These are phyloP conservation scores for Vigna hirtella DNA, from an alignment of 306 rosid species.

Conservation along the genomic window DNA sequence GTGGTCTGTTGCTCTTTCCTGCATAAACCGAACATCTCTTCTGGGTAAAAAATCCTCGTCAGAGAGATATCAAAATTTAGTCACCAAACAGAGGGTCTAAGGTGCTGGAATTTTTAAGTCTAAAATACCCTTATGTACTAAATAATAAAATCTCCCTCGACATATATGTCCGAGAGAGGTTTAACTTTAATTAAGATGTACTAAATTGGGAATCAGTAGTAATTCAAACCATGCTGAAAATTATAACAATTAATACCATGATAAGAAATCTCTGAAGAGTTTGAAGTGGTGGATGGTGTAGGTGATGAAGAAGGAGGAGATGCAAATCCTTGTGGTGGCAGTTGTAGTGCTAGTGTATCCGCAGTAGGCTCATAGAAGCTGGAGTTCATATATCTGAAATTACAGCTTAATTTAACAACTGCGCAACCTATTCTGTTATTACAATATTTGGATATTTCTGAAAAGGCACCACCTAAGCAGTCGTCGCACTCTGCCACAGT, in stretches of 20 bases:
- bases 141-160: background rate
- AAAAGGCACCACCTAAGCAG: slow-evolving; percentile 29
- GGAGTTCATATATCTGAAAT: slow-evolving; percentile 10
- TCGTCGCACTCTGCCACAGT: slow-evolving; percentile 18
- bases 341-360: background rate
- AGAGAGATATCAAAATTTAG: background rate
- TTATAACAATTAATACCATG: background rate
- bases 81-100: background rate
- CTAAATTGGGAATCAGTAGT: background rate
- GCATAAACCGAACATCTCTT: slow-evolving; percentile 25
- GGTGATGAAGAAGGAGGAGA: slow-evolving; percentile 4
- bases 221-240: background rate
- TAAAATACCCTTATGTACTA: background rate
- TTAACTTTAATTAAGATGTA: no score
- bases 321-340: slow-evolving; percentile 9
- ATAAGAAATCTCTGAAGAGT: background rate
- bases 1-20: slow-evolving; percentile 39
- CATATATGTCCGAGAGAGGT: background rate
- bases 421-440: background rate
- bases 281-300: background rate
- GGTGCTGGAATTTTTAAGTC: background rate
- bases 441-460: slow-evolving; percentile 11
- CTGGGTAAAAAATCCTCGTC: background rate
- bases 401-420: slow-evolving; percentile 43
- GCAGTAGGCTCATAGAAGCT: slow-evolving; percentile 14